Evolutionary conservation across 2,329 filamentous ascomycete species (phyloP).

Genomic region (Fusarium lateritium): DNA sequence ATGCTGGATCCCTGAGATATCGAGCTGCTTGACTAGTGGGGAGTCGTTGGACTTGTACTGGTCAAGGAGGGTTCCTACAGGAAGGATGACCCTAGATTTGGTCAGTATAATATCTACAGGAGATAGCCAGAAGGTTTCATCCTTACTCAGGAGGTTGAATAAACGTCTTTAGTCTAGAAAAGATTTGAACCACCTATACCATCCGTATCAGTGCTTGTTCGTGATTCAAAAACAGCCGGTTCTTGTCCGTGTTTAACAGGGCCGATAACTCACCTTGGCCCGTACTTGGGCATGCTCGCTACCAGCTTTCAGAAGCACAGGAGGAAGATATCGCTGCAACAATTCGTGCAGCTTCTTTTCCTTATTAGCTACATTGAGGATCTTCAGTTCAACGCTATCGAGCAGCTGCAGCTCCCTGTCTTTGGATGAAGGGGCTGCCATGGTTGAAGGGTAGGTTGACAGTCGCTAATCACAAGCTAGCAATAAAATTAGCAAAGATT

Average conservation of each 20-base stretch:
- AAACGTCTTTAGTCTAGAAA: constrained; percentile 68
- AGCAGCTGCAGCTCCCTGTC: constrained; percentile 85
- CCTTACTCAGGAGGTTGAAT: constrained; percentile 63
- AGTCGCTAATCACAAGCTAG: no score
- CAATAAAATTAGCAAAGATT: no score
- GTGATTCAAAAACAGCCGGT: no score
- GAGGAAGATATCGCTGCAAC: constrained; percentile 83
- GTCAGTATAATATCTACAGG: constrained; percentile 13
- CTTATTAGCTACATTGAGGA: constrained; percentile 82
- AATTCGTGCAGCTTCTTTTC: constrained; percentile 86
- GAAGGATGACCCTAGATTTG: constrained; percentile 75
- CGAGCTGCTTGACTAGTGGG: constrained; percentile 86
- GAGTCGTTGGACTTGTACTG: constrained; percentile 87
- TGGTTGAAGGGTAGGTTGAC: constrained; percentile 37
- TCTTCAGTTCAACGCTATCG: constrained; percentile 87
- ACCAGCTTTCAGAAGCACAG: constrained; percentile 86
- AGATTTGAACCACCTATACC: constrained; percentile 64
- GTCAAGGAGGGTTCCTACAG: constrained; percentile 85
- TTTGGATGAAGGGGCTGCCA: constrained; percentile 63
- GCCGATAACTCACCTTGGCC: constrained; percentile 71
- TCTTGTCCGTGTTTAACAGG: no score
- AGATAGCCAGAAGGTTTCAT: neutral
- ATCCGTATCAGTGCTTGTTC: constrained; percentile 4
- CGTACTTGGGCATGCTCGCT: constrained; percentile 86
- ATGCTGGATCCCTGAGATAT: constrained; percentile 90